Conservation (phyloP, 2,329 filamentous ascomycete species). For the Beauveria sp. region DNA sequence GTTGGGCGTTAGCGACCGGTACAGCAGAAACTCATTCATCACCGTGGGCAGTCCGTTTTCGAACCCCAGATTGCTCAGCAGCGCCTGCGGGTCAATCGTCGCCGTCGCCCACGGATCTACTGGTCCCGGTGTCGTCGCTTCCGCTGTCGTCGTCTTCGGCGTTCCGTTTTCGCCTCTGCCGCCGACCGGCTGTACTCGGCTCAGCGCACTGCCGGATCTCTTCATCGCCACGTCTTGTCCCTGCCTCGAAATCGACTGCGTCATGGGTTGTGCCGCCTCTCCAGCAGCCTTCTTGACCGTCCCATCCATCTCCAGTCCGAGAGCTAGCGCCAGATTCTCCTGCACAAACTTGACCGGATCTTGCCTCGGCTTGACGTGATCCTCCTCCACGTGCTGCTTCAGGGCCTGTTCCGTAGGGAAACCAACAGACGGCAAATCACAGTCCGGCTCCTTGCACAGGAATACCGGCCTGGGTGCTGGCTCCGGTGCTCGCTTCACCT, state of each 20-base stretch:
- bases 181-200: conserved; percentile 25
- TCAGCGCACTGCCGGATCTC: conserved; percentile 39
- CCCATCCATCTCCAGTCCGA: conserved; percentile 48
- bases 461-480: conserved; percentile 35
- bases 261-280: conserved; percentile 25
- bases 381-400: conserved; percentile 47
- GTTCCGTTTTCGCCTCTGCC: conserved; percentile 24
- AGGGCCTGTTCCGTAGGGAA: conserved; percentile 49
- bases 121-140: conserved; percentile 9
- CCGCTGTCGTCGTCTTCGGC: conserved; percentile 17
- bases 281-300: conserved; percentile 26
- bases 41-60: conserved; percentile 33
- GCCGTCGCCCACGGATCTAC: conserved; percentile 31
- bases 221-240: conserved; percentile 44
- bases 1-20: conserved; percentile 50
- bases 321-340: conserved; percentile 39
- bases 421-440: conserved; percentile 40
- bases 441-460: conserved; percentile 46
- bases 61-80: conserved; percentile 27
- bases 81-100: conserved; percentile 43
- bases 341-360: conserved; percentile 46
- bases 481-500: conserved; percentile 28
- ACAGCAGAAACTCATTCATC: conserved; percentile 46
- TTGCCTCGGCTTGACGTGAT: conserved; percentile 49
- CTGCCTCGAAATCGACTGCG: conserved; percentile 37